phyloP scores from a whole-genome alignment of 768 basidiomycete genomes.

The Tricholoma matsutake region DNA sequence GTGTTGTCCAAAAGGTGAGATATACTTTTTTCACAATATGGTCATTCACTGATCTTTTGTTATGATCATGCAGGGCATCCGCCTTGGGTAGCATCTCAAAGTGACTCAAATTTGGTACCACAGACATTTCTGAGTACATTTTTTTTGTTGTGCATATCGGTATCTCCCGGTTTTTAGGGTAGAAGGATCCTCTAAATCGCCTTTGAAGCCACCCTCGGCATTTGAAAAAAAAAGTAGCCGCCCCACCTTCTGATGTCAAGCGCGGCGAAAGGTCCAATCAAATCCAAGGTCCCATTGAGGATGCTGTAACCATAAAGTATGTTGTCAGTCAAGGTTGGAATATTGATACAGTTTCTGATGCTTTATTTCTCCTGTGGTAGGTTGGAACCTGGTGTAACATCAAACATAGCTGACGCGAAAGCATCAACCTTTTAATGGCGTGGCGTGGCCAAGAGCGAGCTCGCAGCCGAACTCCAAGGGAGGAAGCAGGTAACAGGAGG shows the following conservation, averaged over 20 bases:
- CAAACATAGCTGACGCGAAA: background rate
- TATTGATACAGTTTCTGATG: background rate
- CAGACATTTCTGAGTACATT: background rate
- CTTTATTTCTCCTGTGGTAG: background rate
- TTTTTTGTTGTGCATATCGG: background rate
- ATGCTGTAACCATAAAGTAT: background rate
- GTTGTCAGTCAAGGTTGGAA: background rate
- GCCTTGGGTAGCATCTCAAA: background rate
- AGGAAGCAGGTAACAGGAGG: background rate
- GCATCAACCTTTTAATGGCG: background rate
- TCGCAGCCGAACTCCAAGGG: background rate
- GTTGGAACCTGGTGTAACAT: background rate
- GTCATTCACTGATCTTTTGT: background rate
- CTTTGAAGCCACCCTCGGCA: background rate
- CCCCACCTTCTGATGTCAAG: background rate
- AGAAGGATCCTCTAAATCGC: background rate
- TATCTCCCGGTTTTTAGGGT: background rate
- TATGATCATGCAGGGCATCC: background rate
- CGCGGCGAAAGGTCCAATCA: background rate
- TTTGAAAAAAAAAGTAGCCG: background rate
- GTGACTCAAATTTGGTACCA: background rate
- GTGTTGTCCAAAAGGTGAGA: background rate
- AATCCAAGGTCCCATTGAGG: background rate
- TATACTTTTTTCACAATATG: background rate
- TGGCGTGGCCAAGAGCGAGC: background rate